Evolutionary conservation across 495 filamentous ascomycete genomes (phyloP).

Genomic region (Rhypophila decipiens): DNA sequence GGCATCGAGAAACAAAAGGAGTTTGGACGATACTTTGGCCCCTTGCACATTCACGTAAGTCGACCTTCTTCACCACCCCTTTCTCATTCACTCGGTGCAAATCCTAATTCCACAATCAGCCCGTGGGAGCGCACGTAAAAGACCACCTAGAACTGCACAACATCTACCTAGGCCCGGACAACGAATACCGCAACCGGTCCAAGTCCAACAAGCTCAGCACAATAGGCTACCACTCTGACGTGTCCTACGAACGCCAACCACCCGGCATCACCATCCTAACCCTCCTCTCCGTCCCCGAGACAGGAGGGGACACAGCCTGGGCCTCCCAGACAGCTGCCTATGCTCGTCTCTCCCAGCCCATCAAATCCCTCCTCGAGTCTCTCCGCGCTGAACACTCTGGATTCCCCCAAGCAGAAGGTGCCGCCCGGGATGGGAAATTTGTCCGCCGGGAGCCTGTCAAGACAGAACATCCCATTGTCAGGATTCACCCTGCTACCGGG

Average conservation of each 20-base stretch:
- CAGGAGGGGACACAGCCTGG: slow-evolving; percentile 74
- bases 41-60: slow-evolving; percentile 54
- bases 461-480: slow-evolving; percentile 64
- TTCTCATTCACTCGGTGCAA: background rate
- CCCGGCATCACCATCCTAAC: slow-evolving; percentile 70
- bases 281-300: slow-evolving; percentile 61
- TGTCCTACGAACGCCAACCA: slow-evolving; percentile 72
- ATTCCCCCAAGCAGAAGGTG: slow-evolving; percentile 62
- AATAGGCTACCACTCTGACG: slow-evolving; percentile 37
- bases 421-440: slow-evolving; percentile 51
- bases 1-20: background rate
- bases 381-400: slow-evolving; percentile 67
- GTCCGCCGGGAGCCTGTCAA: slow-evolving; percentile 62
- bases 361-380: slow-evolving; percentile 66
- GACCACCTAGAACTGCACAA: slow-evolving; percentile 40
- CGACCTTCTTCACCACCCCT: background rate
- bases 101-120: no score
- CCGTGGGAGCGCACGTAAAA: slow-evolving; percentile 38
- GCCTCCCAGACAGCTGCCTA: slow-evolving; percentile 69
- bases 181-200: slow-evolving; percentile 36
- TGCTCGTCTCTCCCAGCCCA: slow-evolving; percentile 57
- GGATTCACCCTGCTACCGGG: slow-evolving; percentile 69
- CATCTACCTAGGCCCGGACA: slow-evolving; percentile 43
- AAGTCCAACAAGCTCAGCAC: slow-evolving; percentile 44
- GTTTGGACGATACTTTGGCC: slow-evolving; percentile 60